A percentile compares a stretch with the other conserved stretches of the same genome.
Evolutionary conservation across 2,329 filamentous ascomycete genomes (phyloP).

Genomic region (Claviceps monticola): DNA sequence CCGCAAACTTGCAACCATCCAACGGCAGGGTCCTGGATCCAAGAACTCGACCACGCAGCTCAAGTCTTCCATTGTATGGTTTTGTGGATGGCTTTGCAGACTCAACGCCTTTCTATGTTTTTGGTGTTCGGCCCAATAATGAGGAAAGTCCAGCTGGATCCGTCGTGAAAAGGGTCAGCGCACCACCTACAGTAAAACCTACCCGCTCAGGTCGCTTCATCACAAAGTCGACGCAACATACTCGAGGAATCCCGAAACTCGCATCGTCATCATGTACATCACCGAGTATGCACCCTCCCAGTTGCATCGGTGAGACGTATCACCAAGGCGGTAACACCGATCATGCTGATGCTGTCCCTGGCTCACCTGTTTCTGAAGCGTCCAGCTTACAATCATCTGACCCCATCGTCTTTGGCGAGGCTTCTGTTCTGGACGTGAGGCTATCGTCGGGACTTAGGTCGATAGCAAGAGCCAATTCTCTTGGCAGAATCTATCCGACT

Average conservation of each 20-base stretch:
- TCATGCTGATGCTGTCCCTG: slow-evolving; percentile 10
- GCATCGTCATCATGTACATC: slow-evolving; percentile 11
- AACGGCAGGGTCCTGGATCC: slow-evolving; percentile 34
- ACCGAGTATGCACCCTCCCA: slow-evolving; percentile 14
- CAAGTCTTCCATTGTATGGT: slow-evolving; percentile 34
- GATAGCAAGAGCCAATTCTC: slow-evolving; percentile 21
- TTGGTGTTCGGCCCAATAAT: slow-evolving; percentile 23
- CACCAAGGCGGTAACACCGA: slow-evolving; percentile 8
- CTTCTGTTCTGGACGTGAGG: slow-evolving; percentile 24
- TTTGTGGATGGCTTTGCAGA: slow-evolving; percentile 29
- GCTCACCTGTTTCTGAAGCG: slow-evolving; percentile 20
- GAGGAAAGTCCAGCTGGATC: slow-evolving; percentile 10
- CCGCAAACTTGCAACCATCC: slow-evolving; percentile 36
- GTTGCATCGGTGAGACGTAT: slow-evolving; percentile 22
- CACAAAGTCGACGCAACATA: slow-evolving; percentile 15
- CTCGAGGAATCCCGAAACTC: slow-evolving; percentile 1
- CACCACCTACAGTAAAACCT: slow-evolving; percentile 13
- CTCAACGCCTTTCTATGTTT: slow-evolving; percentile 33
- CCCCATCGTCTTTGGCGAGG: slow-evolving; percentile 25
- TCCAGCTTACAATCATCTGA: slow-evolving; percentile 22
- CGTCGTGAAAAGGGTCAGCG: slow-evolving; percentile 7
- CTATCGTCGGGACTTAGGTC: slow-evolving; percentile 12
- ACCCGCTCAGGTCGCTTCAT: slow-evolving; percentile 10
- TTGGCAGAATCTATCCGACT: slow-evolving; percentile 21
- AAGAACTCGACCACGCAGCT: slow-evolving; percentile 28